These are phyloP conservation scores for Epichloe amarillans DNA, from an alignment of 2,329 filamentous ascomycete genomes.

Conservation along the genomic window DNA sequence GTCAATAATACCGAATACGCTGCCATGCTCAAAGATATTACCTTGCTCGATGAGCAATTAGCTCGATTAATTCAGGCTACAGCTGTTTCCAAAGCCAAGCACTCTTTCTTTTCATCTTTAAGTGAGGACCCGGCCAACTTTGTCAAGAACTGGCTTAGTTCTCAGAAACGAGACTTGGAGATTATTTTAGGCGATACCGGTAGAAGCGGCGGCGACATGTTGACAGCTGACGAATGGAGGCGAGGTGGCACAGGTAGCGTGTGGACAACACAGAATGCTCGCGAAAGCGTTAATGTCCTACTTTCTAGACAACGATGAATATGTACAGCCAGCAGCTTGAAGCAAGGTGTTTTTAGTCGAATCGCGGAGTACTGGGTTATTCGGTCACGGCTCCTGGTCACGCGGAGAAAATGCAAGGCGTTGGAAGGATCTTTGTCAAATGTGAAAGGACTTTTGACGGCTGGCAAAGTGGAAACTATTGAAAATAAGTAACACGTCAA, in stretches of 20 bases:
- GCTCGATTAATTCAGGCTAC: conserved; percentile 73
- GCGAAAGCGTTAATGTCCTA: conserved; percentile 50
- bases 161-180: conserved; percentile 81
- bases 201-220: conserved; percentile 44
- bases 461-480: not conserved
- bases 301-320: conserved; percentile 36
- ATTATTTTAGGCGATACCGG: conserved; percentile 73
- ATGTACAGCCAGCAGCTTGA: not conserved
- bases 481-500: not conserved
- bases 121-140: conserved; percentile 74
- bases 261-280: conserved; percentile 44
- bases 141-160: conserved; percentile 75
- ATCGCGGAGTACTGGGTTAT: not conserved
- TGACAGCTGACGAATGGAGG: conserved; percentile 55
- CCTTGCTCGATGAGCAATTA: conserved; percentile 69
- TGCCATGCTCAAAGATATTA: conserved; percentile 61
- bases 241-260: conserved; percentile 41
- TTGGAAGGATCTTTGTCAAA: not conserved
- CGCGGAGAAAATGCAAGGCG: not conserved
- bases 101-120: conserved; percentile 71
- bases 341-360: not conserved
- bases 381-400: not conserved
- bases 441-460: not conserved
- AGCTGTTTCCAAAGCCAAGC: conserved; percentile 74
- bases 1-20: conserved; percentile 58